Base-by-base conservation (phyloP, 2,329 filamentous ascomycete species). In the Nannizziopsis arthrosporioides region DNA sequence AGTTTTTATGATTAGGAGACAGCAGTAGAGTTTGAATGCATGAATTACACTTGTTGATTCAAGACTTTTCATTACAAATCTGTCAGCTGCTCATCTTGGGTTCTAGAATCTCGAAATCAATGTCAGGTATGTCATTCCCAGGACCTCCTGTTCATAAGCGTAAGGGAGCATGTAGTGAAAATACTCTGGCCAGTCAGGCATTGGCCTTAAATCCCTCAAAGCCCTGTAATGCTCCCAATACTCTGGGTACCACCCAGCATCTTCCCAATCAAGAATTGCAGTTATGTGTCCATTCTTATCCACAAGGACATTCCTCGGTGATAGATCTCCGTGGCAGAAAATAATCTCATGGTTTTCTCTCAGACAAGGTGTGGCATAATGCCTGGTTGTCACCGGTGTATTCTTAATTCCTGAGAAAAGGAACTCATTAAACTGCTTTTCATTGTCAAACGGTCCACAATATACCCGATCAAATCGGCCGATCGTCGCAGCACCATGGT, bases 181-280 rank as follows among this genome's bases (percentile, higher is more conserved):
- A 7, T 27, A 27, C 22, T 27, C 22, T 3, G 22, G 22, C 22
- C 22, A 27, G 22, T 27, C 22, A 27, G 22, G 22, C 22, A 27
- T 27, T 27, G 22, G 22, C 22, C 22, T 27, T 27, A 27, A 7
- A 7, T 50, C 48, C 15, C 36, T 1, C 17, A 31, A 12, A 30
- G 47, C 43, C 17, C 38, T 37, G 36, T 35, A 31, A 15, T 42
- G 18, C 12, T 51, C 49, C 49, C 49, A 51, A 30, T 51, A 51
- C 36, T 48, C 37, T 4, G 54, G 44, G 15, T 51, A 55, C 53
- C 53, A 54, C n/a, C 54, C 55, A 5, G 54, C 54, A 42, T 49
- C 51, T 34, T 56, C 55, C 54, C 54, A 57, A 42, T 56, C 55
- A 31, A 56, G 42, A 32, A 57, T 42, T 5, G 52, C 55, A 2